Base-by-base conservation (phyloP, 2,329 filamentous ascomycete genomes). In the Diplodia corticola region DNA sequence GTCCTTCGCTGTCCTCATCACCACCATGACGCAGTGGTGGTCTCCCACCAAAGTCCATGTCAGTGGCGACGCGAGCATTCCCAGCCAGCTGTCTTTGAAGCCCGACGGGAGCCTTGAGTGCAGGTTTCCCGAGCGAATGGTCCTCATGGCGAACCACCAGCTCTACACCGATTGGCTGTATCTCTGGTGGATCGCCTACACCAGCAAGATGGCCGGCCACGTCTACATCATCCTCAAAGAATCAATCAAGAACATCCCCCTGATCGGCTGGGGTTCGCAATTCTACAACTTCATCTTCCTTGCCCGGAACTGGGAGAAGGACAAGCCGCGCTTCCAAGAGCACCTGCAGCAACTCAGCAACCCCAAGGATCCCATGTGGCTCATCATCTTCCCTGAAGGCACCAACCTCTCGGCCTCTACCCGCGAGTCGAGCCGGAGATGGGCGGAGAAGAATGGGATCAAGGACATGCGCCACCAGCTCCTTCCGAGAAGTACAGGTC, bases 121-220 rank as follows among this genome's bases (percentile, higher is more conserved):
- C 76, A 83, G 87, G 69, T 96, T 96, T 70, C 91, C 92, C 0
- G 89, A 95, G 74, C 86, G 92, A 57, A 81, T 96, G 74, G 85
- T 96, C 28, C 81, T 96, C 79, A 91, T 96, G 76, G 92, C 92
- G 28, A 96, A 96, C 75, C 92, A 96, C 74, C 65, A 80, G 85
- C 88, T 96, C 63, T 96, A 96, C 75, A 94, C 92, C 9, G 92
- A 96, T 79, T 96, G 92, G 92, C 79, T 96, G 9, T 96, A 96
- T 75, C 85, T 96, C 7, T 96, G 92, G 92, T 96, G 92, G 92
- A 89, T 92, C 28, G 91, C 89, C n/a, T 96, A 96, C 73, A 92
- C 91, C 28, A 91, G 90, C 66, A 84, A 85, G 63, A 92, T 92
- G 86, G 91, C 95, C 72, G 92, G 93, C 12, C 90, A 92, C 74